These are phyloP conservation scores for Blumeria hordei DNA, from an alignment of 2,329 filamentous ascomycete genomes.

Conservation along the genomic window DNA sequence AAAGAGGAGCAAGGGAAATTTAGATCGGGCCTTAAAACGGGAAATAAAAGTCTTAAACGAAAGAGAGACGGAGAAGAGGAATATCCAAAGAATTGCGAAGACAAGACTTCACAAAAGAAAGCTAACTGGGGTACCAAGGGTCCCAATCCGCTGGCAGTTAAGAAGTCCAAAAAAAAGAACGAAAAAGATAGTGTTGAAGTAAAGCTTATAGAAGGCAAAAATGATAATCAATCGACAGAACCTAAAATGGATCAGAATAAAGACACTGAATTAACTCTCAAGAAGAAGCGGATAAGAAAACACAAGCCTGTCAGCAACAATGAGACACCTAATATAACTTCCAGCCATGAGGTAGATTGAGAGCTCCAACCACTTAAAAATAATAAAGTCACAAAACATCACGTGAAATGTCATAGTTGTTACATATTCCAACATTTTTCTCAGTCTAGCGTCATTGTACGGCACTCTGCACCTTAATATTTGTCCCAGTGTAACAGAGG, in stretches of 20 bases:
- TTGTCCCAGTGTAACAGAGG: too few species aligned
- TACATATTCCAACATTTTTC: too few species aligned
- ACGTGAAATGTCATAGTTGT: too few species aligned
- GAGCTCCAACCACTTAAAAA: too few species aligned
- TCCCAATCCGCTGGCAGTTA: conserved; percentile 46
- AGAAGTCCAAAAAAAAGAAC: conserved; percentile 35
- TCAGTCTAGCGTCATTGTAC: too few species aligned
- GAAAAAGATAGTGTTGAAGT: conserved; percentile 3
- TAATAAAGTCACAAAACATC: too few species aligned
- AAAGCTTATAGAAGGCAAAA: background rate
- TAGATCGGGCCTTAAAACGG: conserved; percentile 36
- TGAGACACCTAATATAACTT: background rate
- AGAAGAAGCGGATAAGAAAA: conserved; percentile 2
- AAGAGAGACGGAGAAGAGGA: conserved; percentile 11
- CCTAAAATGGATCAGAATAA: background rate
- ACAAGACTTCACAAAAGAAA: conserved; percentile 22
- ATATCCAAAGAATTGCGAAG: conserved; percentile 1
- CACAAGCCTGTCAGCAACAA: background rate
- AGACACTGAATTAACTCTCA: background rate
- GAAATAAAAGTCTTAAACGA: conserved; percentile 16
- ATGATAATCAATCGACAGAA: background rate
- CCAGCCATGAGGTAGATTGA: background rate
- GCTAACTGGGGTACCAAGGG: conserved; percentile 36
- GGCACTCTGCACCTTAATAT: too few species aligned
- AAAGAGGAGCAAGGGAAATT: conserved; percentile 54